Evolutionary conservation across 331 rosid species (phyloP), one percentile per base, ranked within the genome.

Genomic region (Acacia pycnantha): DNA sequence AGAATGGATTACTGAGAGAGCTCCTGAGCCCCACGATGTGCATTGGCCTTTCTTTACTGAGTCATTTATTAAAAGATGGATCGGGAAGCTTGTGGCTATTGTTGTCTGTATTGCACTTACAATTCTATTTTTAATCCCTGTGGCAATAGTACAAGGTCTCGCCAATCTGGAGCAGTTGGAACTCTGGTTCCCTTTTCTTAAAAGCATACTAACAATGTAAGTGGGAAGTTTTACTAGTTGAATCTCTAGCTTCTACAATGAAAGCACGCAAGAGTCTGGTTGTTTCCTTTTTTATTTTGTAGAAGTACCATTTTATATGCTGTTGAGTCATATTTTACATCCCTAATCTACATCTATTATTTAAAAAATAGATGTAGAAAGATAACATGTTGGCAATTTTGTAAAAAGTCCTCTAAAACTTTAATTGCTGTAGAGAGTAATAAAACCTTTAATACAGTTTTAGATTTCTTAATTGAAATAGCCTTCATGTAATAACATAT

Each of bases 21-120:
- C 97, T 73, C 97, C 98, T 0, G 97, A 94, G 73, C 97, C 97
- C 51, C 85, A 62, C 22, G 97, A 92, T 61, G 94, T 94, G 74
- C 78, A 92, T 85, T 94, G 97, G 98, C 88, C 94, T 73, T 90
- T 90, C 87, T 94, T 94, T 79, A 82, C 94, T 18, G 76, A 89
- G 29, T 87, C 98, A 21, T 89, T 89, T 80, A 24, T 90, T 72
- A 88, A 84, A 79, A 87, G 90, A 86, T 92, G 96, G 97, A 85
- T 94, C 78, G 64, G 84, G 88, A 90, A 85, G 87, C 79, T 89
- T 37, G 81, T 88, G 72, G 96, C 88, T 79, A 74, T 84, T 80
- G 85, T 84, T 77, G 97, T 92, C 2, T 89, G 58, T 72, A 26
- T 64, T 70, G 74, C 91, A 76, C 77, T 94, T 54, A 92, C 89